Evolutionary conservation across 2,329 filamentous ascomycete species (phyloP).

Genomic region (Peltaster fructicola): DNA sequence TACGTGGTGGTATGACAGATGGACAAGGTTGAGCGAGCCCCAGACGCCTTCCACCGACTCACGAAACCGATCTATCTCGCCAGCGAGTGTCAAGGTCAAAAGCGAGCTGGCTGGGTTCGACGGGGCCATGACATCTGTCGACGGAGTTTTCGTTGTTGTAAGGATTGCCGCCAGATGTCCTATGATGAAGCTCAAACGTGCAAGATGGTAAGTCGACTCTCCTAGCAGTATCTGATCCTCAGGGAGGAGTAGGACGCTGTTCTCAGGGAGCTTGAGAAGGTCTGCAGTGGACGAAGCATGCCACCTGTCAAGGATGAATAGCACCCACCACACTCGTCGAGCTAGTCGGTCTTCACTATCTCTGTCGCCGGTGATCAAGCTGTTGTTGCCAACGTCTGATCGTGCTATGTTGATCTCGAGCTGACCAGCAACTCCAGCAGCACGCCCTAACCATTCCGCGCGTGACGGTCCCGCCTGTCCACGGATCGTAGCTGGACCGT

Average conservation of each 20-base stretch:
- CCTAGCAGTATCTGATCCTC: slow-evolving; percentile 45
- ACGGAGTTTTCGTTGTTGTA: slow-evolving; percentile 26
- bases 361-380: slow-evolving; percentile 28
- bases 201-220: slow-evolving; percentile 44
- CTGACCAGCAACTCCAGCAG: slow-evolving; percentile 46
- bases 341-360: slow-evolving; percentile 46
- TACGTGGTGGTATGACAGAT: slow-evolving; percentile 54
- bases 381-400: slow-evolving; percentile 25
- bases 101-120: slow-evolving; percentile 25
- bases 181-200: slow-evolving; percentile 44
- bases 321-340: slow-evolving; percentile 52
- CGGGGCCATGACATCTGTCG: slow-evolving; percentile 26
- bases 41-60: slow-evolving; percentile 40
- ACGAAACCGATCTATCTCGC: slow-evolving; percentile 47
- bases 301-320: slow-evolving; percentile 57
- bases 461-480: slow-evolving; percentile 31
- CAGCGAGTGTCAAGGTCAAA: slow-evolving; percentile 33
- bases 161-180: slow-evolving; percentile 35
- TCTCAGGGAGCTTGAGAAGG: slow-evolving; percentile 44
- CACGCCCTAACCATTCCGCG: slow-evolving; percentile 42
- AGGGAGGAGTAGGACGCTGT: slow-evolving; percentile 40
- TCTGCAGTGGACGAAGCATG: slow-evolving; percentile 50
- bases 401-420: slow-evolving; percentile 42
- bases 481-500: slow-evolving; percentile 28
- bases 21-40: slow-evolving; percentile 40